A percentile compares a stretch with the other conserved stretches of the same genome.
Conservation (phyloP, 2,329 filamentous ascomycete genomes). For the Orbilia blumenaviensis region DNA sequence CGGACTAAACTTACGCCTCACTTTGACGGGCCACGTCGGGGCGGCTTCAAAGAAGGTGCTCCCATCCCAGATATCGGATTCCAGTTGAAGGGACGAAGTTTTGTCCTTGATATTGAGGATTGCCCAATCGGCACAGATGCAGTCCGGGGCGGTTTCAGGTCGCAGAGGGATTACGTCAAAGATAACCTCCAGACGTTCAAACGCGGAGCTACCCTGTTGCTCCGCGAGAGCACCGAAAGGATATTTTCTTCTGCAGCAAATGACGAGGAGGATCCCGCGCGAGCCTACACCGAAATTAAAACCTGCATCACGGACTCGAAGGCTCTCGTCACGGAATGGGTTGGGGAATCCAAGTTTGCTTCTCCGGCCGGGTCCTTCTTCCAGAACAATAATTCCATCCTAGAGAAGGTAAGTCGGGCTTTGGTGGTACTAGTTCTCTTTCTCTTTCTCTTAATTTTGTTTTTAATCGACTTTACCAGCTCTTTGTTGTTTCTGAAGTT, state of each 20-base stretch:
- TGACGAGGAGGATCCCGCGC: constrained; percentile 67
- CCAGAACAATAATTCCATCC: constrained; percentile 99
- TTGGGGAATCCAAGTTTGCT: constrained; percentile 83
- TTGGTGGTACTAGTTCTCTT: neutral
- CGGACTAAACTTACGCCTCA: constrained; percentile 97
- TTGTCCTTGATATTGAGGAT: constrained; percentile 92
- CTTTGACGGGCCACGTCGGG: constrained; percentile 78
- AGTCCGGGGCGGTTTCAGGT: constrained; percentile 79
- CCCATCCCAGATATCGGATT: constrained; percentile 83
- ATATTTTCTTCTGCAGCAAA: constrained; percentile 65
- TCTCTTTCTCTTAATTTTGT: too few species aligned
- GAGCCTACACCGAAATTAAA: constrained; percentile 76
- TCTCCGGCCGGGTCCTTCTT: constrained; percentile 96
- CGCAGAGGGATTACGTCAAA: constrained; percentile 79
- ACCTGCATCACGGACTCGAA: constrained; percentile 89
- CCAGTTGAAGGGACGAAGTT: constrained; percentile 81
- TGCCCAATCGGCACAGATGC: constrained; percentile 93
- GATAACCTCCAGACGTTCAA: constrained; percentile 76
- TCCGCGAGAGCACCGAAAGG: constrained; percentile 84
- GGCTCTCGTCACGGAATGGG: constrained; percentile 83
- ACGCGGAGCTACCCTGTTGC: constrained; percentile 84
- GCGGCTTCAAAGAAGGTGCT: constrained; percentile 62
- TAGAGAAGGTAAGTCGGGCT: constrained; percentile 66
- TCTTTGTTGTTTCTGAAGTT: too few species aligned
- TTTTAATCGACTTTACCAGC: too few species aligned